Evolutionary conservation across 1,284 basidiomycete species (phyloP).

Genomic region (Fomitopsis pinicola): DNA sequence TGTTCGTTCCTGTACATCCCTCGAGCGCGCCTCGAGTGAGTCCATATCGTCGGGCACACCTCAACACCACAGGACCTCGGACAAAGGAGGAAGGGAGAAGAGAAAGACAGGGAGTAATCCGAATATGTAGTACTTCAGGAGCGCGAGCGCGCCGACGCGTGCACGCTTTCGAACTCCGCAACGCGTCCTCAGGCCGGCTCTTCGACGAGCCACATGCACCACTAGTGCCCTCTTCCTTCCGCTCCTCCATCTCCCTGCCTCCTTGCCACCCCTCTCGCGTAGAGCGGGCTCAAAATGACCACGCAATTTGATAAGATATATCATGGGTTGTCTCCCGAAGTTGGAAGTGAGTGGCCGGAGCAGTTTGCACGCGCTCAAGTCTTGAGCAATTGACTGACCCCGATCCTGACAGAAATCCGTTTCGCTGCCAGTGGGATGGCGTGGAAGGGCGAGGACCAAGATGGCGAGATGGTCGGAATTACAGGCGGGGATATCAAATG

Average conservation of each 20-base stretch:
- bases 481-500: constrained; percentile 77
- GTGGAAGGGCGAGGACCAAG: constrained; percentile 79
- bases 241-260: constrained; percentile 2
- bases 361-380: background rate
- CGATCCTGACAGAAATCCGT: constrained; percentile 66
- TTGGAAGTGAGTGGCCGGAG: constrained; percentile 59
- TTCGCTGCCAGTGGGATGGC: constrained; percentile 87
- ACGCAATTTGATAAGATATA: constrained; percentile 84
- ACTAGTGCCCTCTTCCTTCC: constrained; percentile 13
- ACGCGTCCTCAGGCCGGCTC: constrained; percentile 23
- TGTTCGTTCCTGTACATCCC: constrained; percentile 69
- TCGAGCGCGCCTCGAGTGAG: constrained; percentile 57
- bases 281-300: constrained; percentile 28
- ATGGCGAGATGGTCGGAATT: constrained; percentile 58
- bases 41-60: constrained; percentile 32
- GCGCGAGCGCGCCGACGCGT: constrained; percentile 9
- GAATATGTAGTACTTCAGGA: background rate
- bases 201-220: constrained; percentile 13
- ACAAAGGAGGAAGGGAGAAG: background rate
- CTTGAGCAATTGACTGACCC: background rate
- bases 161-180: constrained; percentile 27
- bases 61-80: background rate
- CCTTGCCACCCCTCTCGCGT: background rate
- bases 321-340: constrained; percentile 66
- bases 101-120: background rate